phyloP scores from a whole-genome alignment of 306 rosid species.

The Arachis hypogaea region DNA sequence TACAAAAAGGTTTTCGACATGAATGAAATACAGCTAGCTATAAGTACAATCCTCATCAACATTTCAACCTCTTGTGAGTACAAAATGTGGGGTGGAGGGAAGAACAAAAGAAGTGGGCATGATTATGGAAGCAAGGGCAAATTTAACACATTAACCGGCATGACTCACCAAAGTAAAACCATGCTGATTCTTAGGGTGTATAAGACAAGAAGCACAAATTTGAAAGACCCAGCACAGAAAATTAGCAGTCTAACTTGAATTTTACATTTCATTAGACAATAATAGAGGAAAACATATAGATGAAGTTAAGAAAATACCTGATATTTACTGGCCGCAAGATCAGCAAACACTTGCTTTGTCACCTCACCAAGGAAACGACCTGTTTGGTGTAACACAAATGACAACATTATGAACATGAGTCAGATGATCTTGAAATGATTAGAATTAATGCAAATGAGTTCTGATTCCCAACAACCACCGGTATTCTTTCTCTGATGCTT shows the following conservation, averaged over 20 bases:
- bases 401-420: neutral
- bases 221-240: neutral
- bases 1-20: neutral
- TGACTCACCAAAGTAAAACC: neutral
- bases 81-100: neutral
- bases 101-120: neutral
- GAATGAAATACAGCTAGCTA: neutral
- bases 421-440: neutral
- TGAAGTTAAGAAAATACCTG: slow-evolving; percentile 60
- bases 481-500: neutral
- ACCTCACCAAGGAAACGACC: slow-evolving; percentile 86
- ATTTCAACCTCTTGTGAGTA: neutral
- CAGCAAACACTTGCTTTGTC: slow-evolving; percentile 82
- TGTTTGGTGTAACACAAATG: slow-evolving; percentile 31
- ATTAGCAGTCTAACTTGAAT: neutral
- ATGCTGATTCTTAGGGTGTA: neutral
- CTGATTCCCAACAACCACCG: neutral
- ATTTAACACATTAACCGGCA: neutral
- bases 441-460: neutral
- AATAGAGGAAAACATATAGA: slow-evolving; percentile 1
- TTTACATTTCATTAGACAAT: neutral
- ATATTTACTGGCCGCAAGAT: slow-evolving; percentile 77
- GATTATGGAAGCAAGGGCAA: neutral
- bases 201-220: neutral
- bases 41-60: neutral